A percentile compares a stretch with the other conserved stretches of the same genome.
phyloP scores from a whole-genome alignment of 2,329 filamentous ascomycete genomes.

The Chaetomium sp. region DNA sequence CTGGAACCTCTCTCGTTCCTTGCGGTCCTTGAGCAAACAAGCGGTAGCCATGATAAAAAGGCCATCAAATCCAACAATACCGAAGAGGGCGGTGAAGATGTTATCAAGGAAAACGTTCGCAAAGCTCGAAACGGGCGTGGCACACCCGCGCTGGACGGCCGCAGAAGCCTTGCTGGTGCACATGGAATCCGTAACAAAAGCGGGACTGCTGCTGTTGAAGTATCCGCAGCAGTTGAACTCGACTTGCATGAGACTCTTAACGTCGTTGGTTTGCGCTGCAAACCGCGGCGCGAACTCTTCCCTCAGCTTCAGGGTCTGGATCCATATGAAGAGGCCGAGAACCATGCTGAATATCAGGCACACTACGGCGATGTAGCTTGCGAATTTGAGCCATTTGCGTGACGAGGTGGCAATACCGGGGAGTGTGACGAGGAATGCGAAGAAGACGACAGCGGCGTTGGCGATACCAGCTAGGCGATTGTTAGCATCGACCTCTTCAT shows the following conservation, averaged over 20 bases:
- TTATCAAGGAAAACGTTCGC: slow-evolving; percentile 66
- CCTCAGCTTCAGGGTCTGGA: slow-evolving; percentile 63
- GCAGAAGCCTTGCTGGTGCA: slow-evolving; percentile 67
- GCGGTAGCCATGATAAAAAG: slow-evolving; percentile 64
- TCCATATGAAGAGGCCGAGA: slow-evolving; percentile 64
- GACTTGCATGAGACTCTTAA: slow-evolving; percentile 65
- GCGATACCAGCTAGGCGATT: slow-evolving; percentile 53
- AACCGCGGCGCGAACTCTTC: slow-evolving; percentile 57
- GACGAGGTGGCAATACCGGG: slow-evolving; percentile 64
- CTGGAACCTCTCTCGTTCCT: slow-evolving; percentile 70
- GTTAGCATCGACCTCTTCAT: slow-evolving; percentile 11
- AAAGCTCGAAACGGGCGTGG: slow-evolving; percentile 59
- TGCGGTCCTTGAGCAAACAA: slow-evolving; percentile 73
- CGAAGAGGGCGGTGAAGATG: slow-evolving; percentile 74
- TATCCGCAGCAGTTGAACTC: slow-evolving; percentile 79
- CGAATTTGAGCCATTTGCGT: slow-evolving; percentile 63
- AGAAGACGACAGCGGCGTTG: slow-evolving; percentile 66
- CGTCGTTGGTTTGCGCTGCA: slow-evolving; percentile 45
- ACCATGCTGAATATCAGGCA: slow-evolving; percentile 58
- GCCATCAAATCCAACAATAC: slow-evolving; percentile 66
- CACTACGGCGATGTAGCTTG: slow-evolving; percentile 57
- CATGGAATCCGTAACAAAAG: slow-evolving; percentile 61
- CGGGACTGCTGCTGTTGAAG: slow-evolving; percentile 62
- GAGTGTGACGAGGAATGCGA: slow-evolving; percentile 62
- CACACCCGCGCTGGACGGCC: slow-evolving; percentile 63